Conservation (phyloP, 202 grass and related monocot species). For the Saccharum hybrid region DNA sequence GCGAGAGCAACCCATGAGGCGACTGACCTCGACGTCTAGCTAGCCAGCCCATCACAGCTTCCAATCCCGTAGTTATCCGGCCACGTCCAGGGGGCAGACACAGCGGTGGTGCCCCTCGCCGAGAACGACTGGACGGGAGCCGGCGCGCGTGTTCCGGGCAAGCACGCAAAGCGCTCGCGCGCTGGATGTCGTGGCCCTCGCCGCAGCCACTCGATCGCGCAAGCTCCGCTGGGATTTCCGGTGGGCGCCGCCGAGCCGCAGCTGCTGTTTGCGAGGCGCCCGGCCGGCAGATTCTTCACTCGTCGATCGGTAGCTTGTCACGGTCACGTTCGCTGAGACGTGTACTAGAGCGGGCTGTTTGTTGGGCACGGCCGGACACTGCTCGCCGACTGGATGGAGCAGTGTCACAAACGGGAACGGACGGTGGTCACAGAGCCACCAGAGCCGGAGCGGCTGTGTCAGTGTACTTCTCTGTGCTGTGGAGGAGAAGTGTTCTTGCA, state of each 20-base stretch:
- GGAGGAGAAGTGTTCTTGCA: neutral
- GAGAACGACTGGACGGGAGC: conserved; percentile 38
- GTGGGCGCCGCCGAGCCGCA: neutral
- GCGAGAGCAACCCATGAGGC: neutral
- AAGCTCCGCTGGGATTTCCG: conserved; percentile 2
- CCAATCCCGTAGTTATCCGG: conserved; percentile 31
- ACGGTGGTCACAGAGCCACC: no score
- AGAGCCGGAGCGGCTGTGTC: neutral
- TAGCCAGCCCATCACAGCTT: neutral
- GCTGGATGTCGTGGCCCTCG: conserved; percentile 32
- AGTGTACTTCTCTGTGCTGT: neutral
- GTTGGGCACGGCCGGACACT: no score
- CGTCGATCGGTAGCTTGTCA: neutral
- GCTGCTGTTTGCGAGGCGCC: no score
- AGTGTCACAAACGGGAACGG: no score
- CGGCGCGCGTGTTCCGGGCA: no score
- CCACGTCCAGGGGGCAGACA: neutral
- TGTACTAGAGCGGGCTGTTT: no score
- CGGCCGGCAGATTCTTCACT: neutral
- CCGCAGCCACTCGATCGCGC: conserved; percentile 30
- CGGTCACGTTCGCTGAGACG: neutral
- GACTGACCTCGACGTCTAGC: neutral
- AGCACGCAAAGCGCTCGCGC: no score
- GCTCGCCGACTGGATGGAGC: no score
- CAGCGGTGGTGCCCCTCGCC: no score